Percentiles rank a stretch among this genome's conserved stretches.
Evolutionary conservation across 352 stramenopile genomes (phyloP).

Genomic region (Discostella stelligera): DNA sequence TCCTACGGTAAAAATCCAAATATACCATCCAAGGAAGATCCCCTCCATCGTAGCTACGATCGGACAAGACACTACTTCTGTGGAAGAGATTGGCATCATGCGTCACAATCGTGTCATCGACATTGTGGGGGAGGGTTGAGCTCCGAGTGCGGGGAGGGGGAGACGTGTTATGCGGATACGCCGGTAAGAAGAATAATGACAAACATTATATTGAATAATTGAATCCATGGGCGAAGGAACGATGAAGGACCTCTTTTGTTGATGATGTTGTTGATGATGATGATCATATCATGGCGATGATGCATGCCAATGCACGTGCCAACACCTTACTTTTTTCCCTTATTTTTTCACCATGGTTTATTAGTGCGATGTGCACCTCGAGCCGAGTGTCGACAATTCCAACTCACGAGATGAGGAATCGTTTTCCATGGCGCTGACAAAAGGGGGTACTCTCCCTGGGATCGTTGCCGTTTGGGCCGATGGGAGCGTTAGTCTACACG

Average conservation of each 20-base stretch:
- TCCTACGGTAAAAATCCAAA: constrained; percentile 37
- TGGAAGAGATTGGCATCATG: constrained; percentile 79
- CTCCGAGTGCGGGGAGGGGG: constrained; percentile 62
- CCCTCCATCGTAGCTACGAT: constrained; percentile 41
- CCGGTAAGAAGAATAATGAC: constrained; percentile 31
- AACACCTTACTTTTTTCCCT: neutral
- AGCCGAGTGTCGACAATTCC: constrained; percentile 6
- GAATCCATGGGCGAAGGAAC: too few species aligned
- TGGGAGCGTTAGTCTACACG: constrained; percentile 66
- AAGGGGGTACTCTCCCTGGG: constrained; percentile 60
- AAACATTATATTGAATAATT: constrained; percentile 9
- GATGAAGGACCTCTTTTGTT: neutral
- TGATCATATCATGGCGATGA: constrained; percentile 1
- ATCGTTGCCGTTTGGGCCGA: constrained; percentile 73
- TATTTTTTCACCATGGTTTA: neutral
- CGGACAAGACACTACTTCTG: constrained; percentile 76
- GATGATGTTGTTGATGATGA: too few species aligned
- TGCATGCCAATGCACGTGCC: neutral
- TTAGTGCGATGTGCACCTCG: constrained; percentile 42
- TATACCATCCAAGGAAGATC: constrained; percentile 41
- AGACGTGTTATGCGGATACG: constrained; percentile 81
- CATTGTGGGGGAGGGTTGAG: constrained; percentile 62
- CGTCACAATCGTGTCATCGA: constrained; percentile 56
- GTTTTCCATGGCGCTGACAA: constrained; percentile 44
- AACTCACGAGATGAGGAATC: constrained; percentile 13